Conservation (phyloP, 225 moss, liverwort and hornwort species). For the Ulota crispa region DNA sequence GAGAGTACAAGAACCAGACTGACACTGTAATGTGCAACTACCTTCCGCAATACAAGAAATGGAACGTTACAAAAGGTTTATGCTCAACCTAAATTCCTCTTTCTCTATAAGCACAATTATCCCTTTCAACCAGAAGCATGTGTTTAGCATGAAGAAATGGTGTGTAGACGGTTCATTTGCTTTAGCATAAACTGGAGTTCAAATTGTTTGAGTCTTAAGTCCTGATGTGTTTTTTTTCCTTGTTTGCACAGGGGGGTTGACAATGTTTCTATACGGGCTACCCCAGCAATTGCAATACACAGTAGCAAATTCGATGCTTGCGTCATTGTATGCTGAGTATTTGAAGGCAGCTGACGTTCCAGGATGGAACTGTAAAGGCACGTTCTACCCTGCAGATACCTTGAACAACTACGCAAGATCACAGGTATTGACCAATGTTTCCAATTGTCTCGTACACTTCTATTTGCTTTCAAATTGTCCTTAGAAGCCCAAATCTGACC, state of each 20-base stretch:
- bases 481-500: neutral
- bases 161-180: neutral
- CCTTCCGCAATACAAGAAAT: constrained; percentile 52
- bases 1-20: constrained; percentile 54
- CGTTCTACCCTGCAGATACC: constrained; percentile 41
- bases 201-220: no score
- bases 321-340: constrained; percentile 56
- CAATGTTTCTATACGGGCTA: constrained; percentile 45
- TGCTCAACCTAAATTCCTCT: neutral
- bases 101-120: neutral
- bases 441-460: neutral
- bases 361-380: constrained; percentile 46
- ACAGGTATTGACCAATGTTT: constrained; percentile 37
- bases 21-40: constrained; percentile 61
- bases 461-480: neutral
- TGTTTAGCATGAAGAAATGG: neutral
- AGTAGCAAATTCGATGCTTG: constrained; percentile 53
- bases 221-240: constrained; percentile 3
- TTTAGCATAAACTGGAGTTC: neutral
- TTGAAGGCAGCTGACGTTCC: constrained; percentile 53
- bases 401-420: constrained; percentile 49
- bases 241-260: constrained; percentile 50
- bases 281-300: constrained; percentile 58
- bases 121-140: neutral
- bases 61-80: constrained; percentile 58